These are phyloP conservation scores for Pyrenophora tritici-repentis DNA, from an alignment of 2,329 filamentous ascomycete species.

Conservation along the genomic window DNA sequence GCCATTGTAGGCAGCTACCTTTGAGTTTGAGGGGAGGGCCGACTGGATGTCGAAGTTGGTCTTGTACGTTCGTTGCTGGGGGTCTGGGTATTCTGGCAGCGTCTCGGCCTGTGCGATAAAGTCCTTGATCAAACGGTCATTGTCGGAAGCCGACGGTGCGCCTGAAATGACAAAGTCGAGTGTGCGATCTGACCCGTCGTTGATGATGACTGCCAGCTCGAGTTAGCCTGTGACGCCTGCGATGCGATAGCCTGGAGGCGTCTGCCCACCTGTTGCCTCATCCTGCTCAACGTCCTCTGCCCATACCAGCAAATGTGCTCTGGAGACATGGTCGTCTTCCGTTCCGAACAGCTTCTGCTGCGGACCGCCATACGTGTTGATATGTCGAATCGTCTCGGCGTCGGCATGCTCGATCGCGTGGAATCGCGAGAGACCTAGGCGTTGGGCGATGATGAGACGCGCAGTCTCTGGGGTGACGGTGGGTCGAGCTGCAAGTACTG, in stretches of 20 bases:
- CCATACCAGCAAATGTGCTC: slow-evolving; percentile 46
- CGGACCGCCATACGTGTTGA: slow-evolving; percentile 54
- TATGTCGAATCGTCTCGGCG: slow-evolving; percentile 50
- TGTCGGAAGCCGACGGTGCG: slow-evolving; percentile 40
- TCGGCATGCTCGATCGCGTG: slow-evolving; percentile 50
- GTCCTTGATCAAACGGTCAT: slow-evolving; percentile 44
- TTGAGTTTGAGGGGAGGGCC: slow-evolving; percentile 24
- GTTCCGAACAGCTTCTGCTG: slow-evolving; percentile 49
- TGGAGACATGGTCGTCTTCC: slow-evolving; percentile 25
- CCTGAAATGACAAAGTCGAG: slow-evolving; percentile 40
- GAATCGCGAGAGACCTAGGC: slow-evolving; percentile 56
- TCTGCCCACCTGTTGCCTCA: slow-evolving; percentile 37
- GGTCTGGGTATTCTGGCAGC: slow-evolving; percentile 34
- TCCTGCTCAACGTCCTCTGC: slow-evolving; percentile 48
- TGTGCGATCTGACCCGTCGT: slow-evolving; percentile 19
- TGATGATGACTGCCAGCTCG: slow-evolving; percentile 30
- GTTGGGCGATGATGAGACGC: slow-evolving; percentile 57
- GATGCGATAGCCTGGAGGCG: not conserved
- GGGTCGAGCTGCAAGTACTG: slow-evolving; percentile 40
- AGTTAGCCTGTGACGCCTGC: slow-evolving; percentile 19
- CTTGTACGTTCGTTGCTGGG: slow-evolving; percentile 32
- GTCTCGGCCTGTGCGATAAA: slow-evolving; percentile 43
- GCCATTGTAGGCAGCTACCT: slow-evolving; percentile 32
- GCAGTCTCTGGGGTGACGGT: slow-evolving; percentile 50
- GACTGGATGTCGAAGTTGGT: slow-evolving; percentile 30